Evolutionary conservation across 108 stramenopile genomes (phyloP).

Genomic region (Cyclotella cryptica): DNA sequence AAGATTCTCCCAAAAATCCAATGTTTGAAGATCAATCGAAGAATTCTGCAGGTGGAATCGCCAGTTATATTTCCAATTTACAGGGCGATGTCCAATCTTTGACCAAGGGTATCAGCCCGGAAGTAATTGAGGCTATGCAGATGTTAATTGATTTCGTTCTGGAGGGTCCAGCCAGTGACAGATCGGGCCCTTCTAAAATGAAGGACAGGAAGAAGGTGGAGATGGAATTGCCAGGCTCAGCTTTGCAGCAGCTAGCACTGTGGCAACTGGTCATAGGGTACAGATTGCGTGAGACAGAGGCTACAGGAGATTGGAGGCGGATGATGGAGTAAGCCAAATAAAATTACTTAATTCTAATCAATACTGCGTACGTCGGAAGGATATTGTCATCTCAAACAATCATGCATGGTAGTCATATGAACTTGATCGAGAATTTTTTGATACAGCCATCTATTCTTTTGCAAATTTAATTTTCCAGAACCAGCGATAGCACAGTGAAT

Average conservation of each 20-base stretch:
- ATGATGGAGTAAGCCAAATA: constrained; percentile 62
- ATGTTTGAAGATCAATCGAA: constrained; percentile 18
- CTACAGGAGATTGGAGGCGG: constrained; percentile 83
- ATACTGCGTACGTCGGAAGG: not conserved
- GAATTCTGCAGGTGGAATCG: constrained; percentile 58
- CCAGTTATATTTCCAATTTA: constrained; percentile 80
- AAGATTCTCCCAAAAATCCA: constrained; percentile 10
- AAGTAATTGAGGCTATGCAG: constrained; percentile 90
- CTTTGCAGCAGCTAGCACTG: constrained; percentile 84
- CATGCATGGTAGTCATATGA: too few species aligned
- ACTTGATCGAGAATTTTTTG: too few species aligned
- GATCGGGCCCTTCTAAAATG: constrained; percentile 11
- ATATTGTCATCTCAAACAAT: too few species aligned
- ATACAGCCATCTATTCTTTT: too few species aligned
- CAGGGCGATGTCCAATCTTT: constrained; percentile 81
- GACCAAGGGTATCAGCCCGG: constrained; percentile 82
- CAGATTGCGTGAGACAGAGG: constrained; percentile 87
- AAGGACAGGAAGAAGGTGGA: constrained; percentile 58
- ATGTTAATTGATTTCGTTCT: constrained; percentile 87
- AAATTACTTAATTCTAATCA: not conserved
- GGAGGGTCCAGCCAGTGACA: constrained; percentile 62
- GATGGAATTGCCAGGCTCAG: constrained; percentile 87
- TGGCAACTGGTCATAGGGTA: constrained; percentile 95
- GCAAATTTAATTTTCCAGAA: too few species aligned
- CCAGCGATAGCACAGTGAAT: too few species aligned